Percentiles rank a stretch among this genome's conserved stretches.
Evolutionary conservation across 176 grass and related monocot genomes (phyloP).

Genomic region (Carex scoparia): DNA sequence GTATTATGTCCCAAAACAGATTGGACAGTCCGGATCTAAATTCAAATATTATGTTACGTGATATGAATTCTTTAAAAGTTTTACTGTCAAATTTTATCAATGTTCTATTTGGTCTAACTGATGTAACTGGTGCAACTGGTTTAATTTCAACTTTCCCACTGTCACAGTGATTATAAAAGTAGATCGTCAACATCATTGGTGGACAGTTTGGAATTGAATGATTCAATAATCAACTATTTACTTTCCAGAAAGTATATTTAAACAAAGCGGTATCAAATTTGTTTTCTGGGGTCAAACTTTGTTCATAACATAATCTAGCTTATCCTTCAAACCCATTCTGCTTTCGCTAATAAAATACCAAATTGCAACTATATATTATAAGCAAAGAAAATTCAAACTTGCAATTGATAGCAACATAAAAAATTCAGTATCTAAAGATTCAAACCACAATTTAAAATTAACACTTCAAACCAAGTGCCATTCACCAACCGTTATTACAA

Average conservation of each 20-base stretch:
- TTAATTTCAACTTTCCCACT: neutral
- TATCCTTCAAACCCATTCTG: neutral
- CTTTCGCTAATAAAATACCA: neutral
- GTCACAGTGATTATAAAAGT: neutral
- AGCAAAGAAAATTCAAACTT: conserved; percentile 3
- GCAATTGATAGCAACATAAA: neutral
- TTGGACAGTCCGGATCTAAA: too few relatives aligned
- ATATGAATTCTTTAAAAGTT: neutral
- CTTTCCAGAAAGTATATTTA: neutral
- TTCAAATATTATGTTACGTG: too few relatives aligned
- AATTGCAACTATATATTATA: neutral
- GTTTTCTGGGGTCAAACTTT: neutral
- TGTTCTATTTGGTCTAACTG: neutral
- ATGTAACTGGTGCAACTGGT: neutral
- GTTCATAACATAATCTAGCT: neutral
- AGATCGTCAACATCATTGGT: neutral
- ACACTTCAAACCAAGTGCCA: neutral
- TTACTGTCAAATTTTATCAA: neutral
- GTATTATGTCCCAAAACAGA: too few relatives aligned
- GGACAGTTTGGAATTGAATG: neutral
- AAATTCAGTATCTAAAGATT: neutral
- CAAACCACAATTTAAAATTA: neutral
- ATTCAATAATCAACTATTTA: neutral
- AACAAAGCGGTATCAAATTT: neutral
- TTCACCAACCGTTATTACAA: neutral